phyloP scores from a whole-genome alignment of 352 stramenopile genomes.

The Globisporangium camurandrum region DNA sequence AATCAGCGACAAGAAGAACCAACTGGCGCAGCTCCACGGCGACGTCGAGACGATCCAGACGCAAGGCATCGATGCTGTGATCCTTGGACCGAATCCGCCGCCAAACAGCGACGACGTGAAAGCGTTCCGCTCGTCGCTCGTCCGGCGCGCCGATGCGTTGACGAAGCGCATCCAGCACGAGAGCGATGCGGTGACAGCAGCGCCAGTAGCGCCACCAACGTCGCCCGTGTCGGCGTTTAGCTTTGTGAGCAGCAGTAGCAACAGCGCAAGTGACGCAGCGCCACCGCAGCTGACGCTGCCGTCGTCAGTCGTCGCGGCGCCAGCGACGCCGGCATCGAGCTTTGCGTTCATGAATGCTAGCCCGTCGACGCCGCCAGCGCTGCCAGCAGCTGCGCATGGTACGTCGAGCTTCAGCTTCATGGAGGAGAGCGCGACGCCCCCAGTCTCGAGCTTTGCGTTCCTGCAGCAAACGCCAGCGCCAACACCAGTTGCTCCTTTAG shows the following conservation, averaged over 20 bases:
- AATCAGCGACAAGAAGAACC: constrained; percentile 43
- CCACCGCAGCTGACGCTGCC: constrained; percentile 13
- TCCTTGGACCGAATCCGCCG: constrained; percentile 55
- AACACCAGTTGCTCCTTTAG: constrained; percentile 2
- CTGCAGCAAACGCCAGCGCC: constrained; percentile 11
- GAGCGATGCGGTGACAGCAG: background rate
- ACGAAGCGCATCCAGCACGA: constrained; percentile 48
- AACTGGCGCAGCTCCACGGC: constrained; percentile 65
- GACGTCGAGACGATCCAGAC: constrained; percentile 75
- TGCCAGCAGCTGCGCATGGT: constrained; percentile 6
- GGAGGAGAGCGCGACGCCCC: constrained; percentile 7
- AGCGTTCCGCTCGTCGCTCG: constrained; percentile 56
- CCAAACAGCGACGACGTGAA: constrained; percentile 67
- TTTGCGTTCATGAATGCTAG: constrained; percentile 45
- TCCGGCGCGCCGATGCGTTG: constrained; percentile 55
- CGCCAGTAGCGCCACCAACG: background rate
- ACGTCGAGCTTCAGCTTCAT: constrained; percentile 38
- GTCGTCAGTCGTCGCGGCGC: background rate
- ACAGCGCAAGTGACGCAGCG: constrained; percentile 10
- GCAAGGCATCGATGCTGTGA: constrained; percentile 73
- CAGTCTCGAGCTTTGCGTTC: constrained; percentile 29
- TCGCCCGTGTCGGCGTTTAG: constrained; percentile 41
- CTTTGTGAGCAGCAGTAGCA: too few species aligned
- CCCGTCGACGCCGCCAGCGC: constrained; percentile 14
- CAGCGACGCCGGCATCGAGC: constrained; percentile 15